Percentiles rank a stretch among this genome's conserved stretches.
Evolutionary conservation across 106 monocot genomes (phyloP).

Genomic region (Alisma plantagoaquatica): DNA sequence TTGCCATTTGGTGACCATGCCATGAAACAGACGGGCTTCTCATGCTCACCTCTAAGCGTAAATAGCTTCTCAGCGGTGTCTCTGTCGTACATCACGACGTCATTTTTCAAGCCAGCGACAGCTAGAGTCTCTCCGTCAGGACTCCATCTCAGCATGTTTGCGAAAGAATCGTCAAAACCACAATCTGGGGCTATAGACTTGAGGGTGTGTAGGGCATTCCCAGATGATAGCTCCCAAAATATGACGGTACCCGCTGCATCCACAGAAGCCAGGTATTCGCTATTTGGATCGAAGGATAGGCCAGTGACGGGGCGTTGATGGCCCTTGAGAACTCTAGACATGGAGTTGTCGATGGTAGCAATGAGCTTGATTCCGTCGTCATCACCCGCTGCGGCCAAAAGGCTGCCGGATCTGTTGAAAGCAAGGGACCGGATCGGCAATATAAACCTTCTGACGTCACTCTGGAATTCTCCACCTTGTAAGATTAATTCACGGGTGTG

Average conservation of each 20-base stretch:
- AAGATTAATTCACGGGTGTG: too few species aligned
- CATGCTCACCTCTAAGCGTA: slow-evolving; percentile 87
- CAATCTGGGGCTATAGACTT: slow-evolving; percentile 58
- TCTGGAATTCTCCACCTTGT: slow-evolving; percentile 86
- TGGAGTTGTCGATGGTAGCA: slow-evolving; percentile 77
- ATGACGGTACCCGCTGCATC: slow-evolving; percentile 75
- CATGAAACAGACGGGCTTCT: slow-evolving; percentile 50
- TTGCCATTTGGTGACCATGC: slow-evolving; percentile 99
- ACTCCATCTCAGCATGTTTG: slow-evolving; percentile 71
- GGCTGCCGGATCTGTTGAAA: slow-evolving; percentile 80
- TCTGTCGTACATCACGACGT: slow-evolving; percentile 94
- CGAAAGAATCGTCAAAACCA: slow-evolving; percentile 37
- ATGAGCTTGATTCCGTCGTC: slow-evolving; percentile 98
- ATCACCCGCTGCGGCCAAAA: slow-evolving; percentile 94
- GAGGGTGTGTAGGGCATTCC: slow-evolving; percentile 56
- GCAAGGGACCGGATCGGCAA: slow-evolving; percentile 81
- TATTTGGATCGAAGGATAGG: slow-evolving; percentile 79
- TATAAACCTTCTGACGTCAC: slow-evolving; percentile 87
- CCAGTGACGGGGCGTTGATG: slow-evolving; percentile 78
- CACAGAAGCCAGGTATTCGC: slow-evolving; percentile 78
- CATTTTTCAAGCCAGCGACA: slow-evolving; percentile 87
- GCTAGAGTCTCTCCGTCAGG: slow-evolving; percentile 90
- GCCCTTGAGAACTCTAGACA: slow-evolving; percentile 84
- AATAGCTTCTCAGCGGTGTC: slow-evolving; percentile 82
- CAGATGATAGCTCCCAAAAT: slow-evolving; percentile 85